Conservation (phyloP, 257 asterid genomes). For the Rauvolfia tetraphylla region DNA sequence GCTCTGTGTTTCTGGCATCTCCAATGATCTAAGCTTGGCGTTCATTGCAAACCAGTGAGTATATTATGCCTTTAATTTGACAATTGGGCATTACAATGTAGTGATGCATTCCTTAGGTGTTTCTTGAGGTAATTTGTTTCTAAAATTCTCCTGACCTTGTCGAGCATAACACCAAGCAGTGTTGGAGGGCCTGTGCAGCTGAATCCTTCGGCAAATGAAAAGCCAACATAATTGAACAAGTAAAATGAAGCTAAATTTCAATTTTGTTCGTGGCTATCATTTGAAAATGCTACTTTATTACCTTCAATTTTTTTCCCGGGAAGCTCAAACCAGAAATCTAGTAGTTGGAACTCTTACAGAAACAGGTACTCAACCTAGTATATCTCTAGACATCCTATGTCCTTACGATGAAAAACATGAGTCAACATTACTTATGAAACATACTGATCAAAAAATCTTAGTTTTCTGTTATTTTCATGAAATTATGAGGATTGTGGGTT, state of each 20-base stretch:
- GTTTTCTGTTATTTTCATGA: background rate
- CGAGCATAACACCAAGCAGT: background rate
- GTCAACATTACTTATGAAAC: background rate
- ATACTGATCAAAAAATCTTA: background rate
- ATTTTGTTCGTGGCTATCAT: background rate
- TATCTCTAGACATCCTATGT: background rate
- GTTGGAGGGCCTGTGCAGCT: background rate
- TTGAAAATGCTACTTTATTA: background rate
- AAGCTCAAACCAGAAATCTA: background rate
- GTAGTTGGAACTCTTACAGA: background rate
- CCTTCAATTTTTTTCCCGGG: background rate
- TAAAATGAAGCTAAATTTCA: background rate
- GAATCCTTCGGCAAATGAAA: background rate
- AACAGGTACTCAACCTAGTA: background rate
- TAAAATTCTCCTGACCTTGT: background rate
- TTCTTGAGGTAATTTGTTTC: background rate
- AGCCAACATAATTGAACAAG: background rate
- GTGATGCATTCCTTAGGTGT: background rate
- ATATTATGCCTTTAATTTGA: background rate
- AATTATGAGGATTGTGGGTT: background rate
- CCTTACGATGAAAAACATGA: background rate
- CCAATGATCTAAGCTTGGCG: constrained; percentile 44
- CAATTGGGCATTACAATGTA: background rate
- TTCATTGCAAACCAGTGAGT: constrained; percentile 73
- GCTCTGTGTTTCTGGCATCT: constrained; percentile 58